These are phyloP conservation scores for Tylopilus sp. DNA, from an alignment of 1,284 basidiomycete species.

Conservation along the genomic window DNA sequence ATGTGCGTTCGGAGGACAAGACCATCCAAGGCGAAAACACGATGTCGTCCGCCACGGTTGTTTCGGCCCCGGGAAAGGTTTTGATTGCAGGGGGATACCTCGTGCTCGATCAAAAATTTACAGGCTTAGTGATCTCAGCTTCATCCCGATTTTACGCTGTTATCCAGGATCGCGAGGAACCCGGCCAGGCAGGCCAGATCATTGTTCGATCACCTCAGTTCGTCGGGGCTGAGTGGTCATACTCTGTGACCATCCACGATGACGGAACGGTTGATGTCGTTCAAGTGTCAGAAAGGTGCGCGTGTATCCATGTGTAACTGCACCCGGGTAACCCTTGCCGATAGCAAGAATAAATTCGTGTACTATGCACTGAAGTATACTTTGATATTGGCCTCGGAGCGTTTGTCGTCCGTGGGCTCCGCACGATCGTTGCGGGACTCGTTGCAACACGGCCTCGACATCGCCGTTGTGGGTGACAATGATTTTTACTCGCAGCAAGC, in stretches of 20 bases:
- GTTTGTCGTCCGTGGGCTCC: slow-evolving; percentile 58
- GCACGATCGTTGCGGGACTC: slow-evolving; percentile 44
- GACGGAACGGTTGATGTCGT: slow-evolving; percentile 45
- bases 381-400: slow-evolving; percentile 52
- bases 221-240: slow-evolving; percentile 75
- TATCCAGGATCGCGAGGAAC: slow-evolving; percentile 39
- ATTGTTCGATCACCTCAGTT: slow-evolving; percentile 92
- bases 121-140: slow-evolving; percentile 86
- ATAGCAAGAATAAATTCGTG: slow-evolving; percentile 83
- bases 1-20: no score
- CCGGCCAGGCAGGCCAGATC: slow-evolving; percentile 45
- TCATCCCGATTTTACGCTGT: slow-evolving; percentile 91
- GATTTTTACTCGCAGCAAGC: slow-evolving; percentile 96
- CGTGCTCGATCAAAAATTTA: slow-evolving; percentile 81
- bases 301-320: not conserved
- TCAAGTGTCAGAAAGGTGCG: slow-evolving; percentile 46
- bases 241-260: slow-evolving; percentile 51
- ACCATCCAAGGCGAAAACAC: no score
- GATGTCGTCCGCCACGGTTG: slow-evolving; percentile 56
- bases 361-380: slow-evolving; percentile 82
- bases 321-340: slow-evolving; percentile 10
- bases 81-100: slow-evolving; percentile 94
- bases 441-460: slow-evolving; percentile 59
- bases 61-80: slow-evolving; percentile 95
- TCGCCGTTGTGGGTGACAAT: slow-evolving; percentile 89